Base-by-base conservation (phyloP, 1,284 basidiomycete species). In the Boletus albobrunnescens region DNA sequence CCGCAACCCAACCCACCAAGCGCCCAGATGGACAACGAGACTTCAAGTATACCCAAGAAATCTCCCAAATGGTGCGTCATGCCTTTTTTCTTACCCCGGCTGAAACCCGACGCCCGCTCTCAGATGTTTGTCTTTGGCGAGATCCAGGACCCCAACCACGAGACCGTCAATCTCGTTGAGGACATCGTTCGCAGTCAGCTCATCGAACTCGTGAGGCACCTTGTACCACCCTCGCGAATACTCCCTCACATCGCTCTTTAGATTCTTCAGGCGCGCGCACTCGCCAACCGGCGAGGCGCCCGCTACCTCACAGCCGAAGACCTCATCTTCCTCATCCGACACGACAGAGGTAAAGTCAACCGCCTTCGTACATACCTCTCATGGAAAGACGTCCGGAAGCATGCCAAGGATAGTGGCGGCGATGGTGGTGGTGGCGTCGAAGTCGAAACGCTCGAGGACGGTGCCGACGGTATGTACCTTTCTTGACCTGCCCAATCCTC, bases 111-210 rank as follows among this genome's bases (percentile, higher is more conserved):
- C 31, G 0, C 41, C 11, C 22, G 17, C 19, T 4, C 3, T 13
- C 41, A 94, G 92, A 93, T 96, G 86, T 97, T 95, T 62, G 94
- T 98, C 36, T 96, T 96, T 66, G 94, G 92, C 4, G 93, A 95
- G 67, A 88, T 96, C 1, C 89, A 92, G 61, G 91, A 96, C 51
- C 91, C 94, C 0, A 80, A 87, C 46, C 76, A 79, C 7, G 91
- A 94, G 46, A 94, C 94, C 0, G 87, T 94, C 6, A 88, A 88
- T 57, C 78, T 95, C 23, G 90, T 99, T 10, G 94, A 98, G 67
- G 94, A 99, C 65, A 93, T 97, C 49, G 90, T 97, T n/a, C 81
- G 91, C 27, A 81, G 87, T 50, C 94, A 98, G 58, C 79, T 97
- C 41, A 89, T 94, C 49, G 94, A 98, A 67, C 82, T 98, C 54